A percentile compares a stretch with the other conserved stretches of the same genome.
These are phyloP conservation scores for Pseudomassariella vexata DNA, from an alignment of 2,329 filamentous ascomycete species.

Conservation along the genomic window DNA sequence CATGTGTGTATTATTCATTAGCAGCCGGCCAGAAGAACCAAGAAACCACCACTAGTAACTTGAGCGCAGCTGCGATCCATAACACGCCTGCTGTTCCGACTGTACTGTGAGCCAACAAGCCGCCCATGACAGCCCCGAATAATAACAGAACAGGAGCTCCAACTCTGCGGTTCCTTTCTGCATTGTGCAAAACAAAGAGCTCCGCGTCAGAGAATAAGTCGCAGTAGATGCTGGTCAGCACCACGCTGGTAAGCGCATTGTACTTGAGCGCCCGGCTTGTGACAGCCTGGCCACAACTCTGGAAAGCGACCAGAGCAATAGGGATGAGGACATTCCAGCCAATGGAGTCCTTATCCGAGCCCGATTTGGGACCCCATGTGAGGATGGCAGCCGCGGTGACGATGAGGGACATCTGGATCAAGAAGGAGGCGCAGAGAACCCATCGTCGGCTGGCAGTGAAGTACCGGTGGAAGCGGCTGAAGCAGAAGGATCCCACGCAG, in stretches of 20 bases:
- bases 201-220: slow-evolving; percentile 66
- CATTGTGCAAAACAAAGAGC: slow-evolving; percentile 38
- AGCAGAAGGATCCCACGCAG: slow-evolving; percentile 66
- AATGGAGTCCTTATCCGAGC: slow-evolving; percentile 34
- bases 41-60: slow-evolving; percentile 46
- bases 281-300: slow-evolving; percentile 75
- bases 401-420: slow-evolving; percentile 44
- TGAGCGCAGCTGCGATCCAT: slow-evolving; percentile 55
- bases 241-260: slow-evolving; percentile 69
- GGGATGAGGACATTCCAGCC: slow-evolving; percentile 59
- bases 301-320: slow-evolving; percentile 66
- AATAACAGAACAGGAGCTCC: slow-evolving; percentile 44
- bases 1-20: slow-evolving; percentile 12
- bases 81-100: slow-evolving; percentile 47
- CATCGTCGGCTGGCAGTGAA: slow-evolving; percentile 58
- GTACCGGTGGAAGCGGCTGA: slow-evolving; percentile 61
- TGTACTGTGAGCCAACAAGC: slow-evolving; percentile 39
- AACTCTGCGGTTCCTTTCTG: slow-evolving; percentile 44
- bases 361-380: slow-evolving; percentile 35
- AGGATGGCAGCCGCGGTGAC: slow-evolving; percentile 48
- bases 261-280: slow-evolving; percentile 64
- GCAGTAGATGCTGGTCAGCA: slow-evolving; percentile 76
- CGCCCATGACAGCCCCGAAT: slow-evolving; percentile 43
- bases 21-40: slow-evolving; percentile 59
- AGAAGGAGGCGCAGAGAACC: slow-evolving; percentile 57